phyloP scores from a whole-genome alignment of 139 green algal genomes.

The Trebouxia sp. region DNA sequence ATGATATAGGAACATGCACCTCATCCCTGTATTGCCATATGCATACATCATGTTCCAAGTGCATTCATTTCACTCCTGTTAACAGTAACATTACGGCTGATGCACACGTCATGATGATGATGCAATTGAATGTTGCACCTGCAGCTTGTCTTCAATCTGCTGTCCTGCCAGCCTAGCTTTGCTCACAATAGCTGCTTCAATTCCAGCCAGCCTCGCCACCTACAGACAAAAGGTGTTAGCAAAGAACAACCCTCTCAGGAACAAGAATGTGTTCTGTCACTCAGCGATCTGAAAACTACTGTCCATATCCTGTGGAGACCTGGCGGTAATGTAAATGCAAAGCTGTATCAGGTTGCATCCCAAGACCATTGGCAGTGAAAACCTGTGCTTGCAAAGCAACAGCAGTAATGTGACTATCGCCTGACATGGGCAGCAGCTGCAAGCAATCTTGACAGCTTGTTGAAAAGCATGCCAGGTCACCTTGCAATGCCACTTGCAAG shows the following conservation, averaged over 20 bases:
- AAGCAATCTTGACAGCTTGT: too few species aligned
- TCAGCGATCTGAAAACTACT: neutral
- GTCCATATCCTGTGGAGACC: neutral
- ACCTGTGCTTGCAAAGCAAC: neutral
- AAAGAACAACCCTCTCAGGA: too few species aligned
- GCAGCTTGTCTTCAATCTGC: slow-evolving; percentile 28
- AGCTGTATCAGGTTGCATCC: neutral
- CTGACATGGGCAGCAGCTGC: too few species aligned
- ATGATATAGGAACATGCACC: too few species aligned
- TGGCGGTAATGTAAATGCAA: neutral
- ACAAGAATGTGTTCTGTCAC: too few species aligned
- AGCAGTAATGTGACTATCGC: too few species aligned
- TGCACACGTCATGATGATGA: too few species aligned
- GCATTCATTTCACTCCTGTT: too few species aligned
- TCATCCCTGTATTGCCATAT: too few species aligned
- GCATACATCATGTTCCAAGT: too few species aligned
- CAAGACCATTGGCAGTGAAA: neutral
- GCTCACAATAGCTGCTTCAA: slow-evolving; percentile 37
- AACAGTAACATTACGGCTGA: too few species aligned
- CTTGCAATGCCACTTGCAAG: neutral
- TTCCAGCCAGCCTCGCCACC: slow-evolving; percentile 52
- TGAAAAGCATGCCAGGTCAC: too few species aligned
- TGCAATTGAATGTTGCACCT: neutral
- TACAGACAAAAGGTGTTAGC: neutral
- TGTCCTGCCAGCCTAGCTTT: slow-evolving; percentile 31